phyloP scores from a whole-genome alignment of 31 red algal species.

The Endocladia muricata region DNA sequence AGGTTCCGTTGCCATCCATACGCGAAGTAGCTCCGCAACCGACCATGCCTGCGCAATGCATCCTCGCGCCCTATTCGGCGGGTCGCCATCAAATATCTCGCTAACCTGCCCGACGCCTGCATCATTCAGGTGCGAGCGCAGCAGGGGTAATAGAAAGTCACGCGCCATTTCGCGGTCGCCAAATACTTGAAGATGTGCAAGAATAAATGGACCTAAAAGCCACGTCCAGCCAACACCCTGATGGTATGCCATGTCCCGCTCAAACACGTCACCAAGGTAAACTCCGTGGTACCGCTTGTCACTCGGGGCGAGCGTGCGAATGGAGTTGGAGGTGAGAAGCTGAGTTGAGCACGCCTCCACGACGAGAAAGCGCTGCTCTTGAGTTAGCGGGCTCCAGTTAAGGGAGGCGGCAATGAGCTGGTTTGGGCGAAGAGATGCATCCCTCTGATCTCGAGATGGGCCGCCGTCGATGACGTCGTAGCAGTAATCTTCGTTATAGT shows the following conservation, averaged over 20 bases:
- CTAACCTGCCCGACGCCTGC: slow-evolving; percentile 56
- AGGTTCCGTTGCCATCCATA: slow-evolving; percentile 58
- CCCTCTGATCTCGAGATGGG: neutral
- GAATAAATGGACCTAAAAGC: slow-evolving; percentile 58
- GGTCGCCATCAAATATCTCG: slow-evolving; percentile 63
- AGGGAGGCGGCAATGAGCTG: slow-evolving; percentile 61
- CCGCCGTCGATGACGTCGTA: slow-evolving; percentile 69
- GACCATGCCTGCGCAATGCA: slow-evolving; percentile 77
- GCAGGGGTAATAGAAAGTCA: slow-evolving; percentile 45
- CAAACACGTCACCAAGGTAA: slow-evolving; percentile 49
- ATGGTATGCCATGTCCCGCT: slow-evolving; percentile 54
- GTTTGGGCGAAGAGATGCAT: slow-evolving; percentile 53
- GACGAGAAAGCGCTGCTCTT: slow-evolving; percentile 57
- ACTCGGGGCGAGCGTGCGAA: slow-evolving; percentile 50
- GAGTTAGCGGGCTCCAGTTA: slow-evolving; percentile 66
- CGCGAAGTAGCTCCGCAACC: slow-evolving; percentile 56
- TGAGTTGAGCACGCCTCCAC: slow-evolving; percentile 54
- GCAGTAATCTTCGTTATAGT: slow-evolving; percentile 37
- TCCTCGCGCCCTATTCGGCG: slow-evolving; percentile 51
- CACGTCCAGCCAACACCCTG: slow-evolving; percentile 62
- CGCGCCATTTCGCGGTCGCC: slow-evolving; percentile 36
- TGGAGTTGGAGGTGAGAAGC: slow-evolving; percentile 43
- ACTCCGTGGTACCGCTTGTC: slow-evolving; percentile 35
- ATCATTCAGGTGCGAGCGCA: slow-evolving; percentile 65
- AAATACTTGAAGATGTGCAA: slow-evolving; percentile 55